phyloP scores from a whole-genome alignment of 805 yeast species.

The Teunomyces tritomae region DNA sequence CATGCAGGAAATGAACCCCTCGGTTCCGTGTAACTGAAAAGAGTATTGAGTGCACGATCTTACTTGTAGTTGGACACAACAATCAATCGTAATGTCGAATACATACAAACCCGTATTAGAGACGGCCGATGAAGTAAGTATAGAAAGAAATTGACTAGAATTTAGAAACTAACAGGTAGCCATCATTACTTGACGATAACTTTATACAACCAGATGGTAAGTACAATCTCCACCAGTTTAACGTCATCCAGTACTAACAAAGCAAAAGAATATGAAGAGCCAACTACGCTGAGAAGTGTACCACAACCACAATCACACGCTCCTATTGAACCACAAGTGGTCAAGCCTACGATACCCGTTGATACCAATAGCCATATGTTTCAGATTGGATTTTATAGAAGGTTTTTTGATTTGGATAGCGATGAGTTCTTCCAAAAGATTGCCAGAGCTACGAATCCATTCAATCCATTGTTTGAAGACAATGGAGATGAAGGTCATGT shows the following conservation, averaged over 20 bases:
- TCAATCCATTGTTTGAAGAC: slow-evolving; percentile 23
- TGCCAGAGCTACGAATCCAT: slow-evolving; percentile 56
- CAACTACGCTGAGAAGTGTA: not conserved
- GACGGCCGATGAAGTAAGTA: not conserved
- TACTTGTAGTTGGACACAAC: not conserved
- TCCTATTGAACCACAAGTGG: slow-evolving; percentile 12
- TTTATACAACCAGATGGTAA: slow-evolving; percentile 21
- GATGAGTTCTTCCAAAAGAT: slow-evolving; percentile 57
- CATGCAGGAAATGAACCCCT: no score
- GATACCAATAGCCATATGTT: slow-evolving; percentile 40
- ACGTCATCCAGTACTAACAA: not conserved
- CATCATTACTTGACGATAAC: slow-evolving; percentile 11
- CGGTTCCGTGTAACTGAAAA: no score
- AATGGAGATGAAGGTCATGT: slow-evolving; percentile 35
- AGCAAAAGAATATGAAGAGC: slow-evolving; percentile 4
- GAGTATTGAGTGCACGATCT: no score
- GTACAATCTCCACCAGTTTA: not conserved
- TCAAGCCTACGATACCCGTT: slow-evolving; percentile 27
- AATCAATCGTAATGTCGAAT: not conserved
- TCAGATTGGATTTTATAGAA: slow-evolving; percentile 57
- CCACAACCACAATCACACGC: slow-evolving; percentile 2
- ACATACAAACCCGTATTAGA: slow-evolving; percentile 1
- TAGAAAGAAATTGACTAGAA: not conserved
- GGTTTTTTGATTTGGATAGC: slow-evolving; percentile 69
- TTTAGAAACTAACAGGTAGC: slow-evolving; percentile 9